phyloP scores from a whole-genome alignment of 2,329 filamentous ascomycete species.

The Leptodontidium sp. region DNA sequence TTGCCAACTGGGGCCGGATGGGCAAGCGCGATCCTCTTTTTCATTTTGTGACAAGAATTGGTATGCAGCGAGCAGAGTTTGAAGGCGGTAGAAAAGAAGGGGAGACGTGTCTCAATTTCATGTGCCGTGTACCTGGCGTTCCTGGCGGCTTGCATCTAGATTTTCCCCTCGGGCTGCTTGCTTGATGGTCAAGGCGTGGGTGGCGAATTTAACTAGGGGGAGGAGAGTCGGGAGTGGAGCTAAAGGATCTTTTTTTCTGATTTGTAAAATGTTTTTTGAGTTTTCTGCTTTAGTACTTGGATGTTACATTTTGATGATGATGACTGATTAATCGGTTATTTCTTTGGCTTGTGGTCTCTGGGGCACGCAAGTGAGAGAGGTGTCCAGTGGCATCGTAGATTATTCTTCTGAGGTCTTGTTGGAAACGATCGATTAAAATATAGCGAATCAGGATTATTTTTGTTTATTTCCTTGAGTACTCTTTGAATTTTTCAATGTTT shows the following conservation, averaged over 20 bases:
- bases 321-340: no score
- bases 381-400: slow-evolving; percentile 6
- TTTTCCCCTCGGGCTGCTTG: background rate
- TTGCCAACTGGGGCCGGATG: background rate
- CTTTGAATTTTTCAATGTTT: background rate
- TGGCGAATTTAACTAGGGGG: background rate
- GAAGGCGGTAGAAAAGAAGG: slow-evolving; percentile 10
- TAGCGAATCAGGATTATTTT: background rate
- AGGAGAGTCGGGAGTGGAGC: background rate
- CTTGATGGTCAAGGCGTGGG: background rate
- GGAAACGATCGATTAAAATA: background rate
- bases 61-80: slow-evolving; percentile 5
- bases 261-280: slow-evolving; percentile 5
- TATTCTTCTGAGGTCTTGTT: background rate
- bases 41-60: background rate
- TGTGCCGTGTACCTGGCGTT: slow-evolving; percentile 8
- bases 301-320: background rate
- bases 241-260: slow-evolving; percentile 6
- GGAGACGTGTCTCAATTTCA: slow-evolving; percentile 12
- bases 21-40: slow-evolving; percentile 4
- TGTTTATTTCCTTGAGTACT: background rate
- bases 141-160: slow-evolving; percentile 6
- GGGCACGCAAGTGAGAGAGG: background rate
- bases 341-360: background rate
- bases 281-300: background rate